Conservation (phyloP, 129 eudicot genomes). For the Solidago caesia region DNA sequence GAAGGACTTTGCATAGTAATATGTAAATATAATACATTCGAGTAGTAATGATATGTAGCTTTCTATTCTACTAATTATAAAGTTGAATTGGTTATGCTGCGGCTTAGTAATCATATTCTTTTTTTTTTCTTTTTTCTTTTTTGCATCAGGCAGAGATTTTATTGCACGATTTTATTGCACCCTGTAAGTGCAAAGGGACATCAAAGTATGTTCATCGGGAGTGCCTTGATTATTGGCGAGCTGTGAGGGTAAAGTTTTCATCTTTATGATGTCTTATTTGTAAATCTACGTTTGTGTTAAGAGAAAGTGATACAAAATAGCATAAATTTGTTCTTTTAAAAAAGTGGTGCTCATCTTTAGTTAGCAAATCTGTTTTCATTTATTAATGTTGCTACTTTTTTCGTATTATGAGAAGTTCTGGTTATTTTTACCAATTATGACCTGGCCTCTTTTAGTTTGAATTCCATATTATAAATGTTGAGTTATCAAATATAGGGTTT, state of each 20-base stretch:
- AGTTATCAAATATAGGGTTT: no score
- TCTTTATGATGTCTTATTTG: conserved; percentile 17
- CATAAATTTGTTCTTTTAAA: neutral
- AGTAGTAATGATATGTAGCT: no score
- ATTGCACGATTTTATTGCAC: conserved; percentile 98
- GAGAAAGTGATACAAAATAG: neutral
- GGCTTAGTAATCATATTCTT: no score
- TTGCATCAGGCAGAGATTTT: conserved; percentile 53
- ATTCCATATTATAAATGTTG: no score
- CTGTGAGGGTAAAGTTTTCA: conserved; percentile 65
- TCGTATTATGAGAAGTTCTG: no score
- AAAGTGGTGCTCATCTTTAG: neutral
- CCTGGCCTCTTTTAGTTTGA: no score
- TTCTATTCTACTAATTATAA: no score
- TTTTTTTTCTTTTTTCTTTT: no score
- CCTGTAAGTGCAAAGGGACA: conserved; percentile 98
- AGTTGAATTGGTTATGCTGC: no score
- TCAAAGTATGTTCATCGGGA: conserved; percentile 93
- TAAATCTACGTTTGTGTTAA: neutral
- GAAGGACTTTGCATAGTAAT: no score
- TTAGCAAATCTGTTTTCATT: neutral
- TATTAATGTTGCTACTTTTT: neutral
- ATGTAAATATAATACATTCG: no score
- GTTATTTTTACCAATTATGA: no score
- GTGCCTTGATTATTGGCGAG: conserved; percentile 97